Base-by-base conservation (phyloP, 768 basidiomycete species). In the Boletus reticulatus region DNA sequence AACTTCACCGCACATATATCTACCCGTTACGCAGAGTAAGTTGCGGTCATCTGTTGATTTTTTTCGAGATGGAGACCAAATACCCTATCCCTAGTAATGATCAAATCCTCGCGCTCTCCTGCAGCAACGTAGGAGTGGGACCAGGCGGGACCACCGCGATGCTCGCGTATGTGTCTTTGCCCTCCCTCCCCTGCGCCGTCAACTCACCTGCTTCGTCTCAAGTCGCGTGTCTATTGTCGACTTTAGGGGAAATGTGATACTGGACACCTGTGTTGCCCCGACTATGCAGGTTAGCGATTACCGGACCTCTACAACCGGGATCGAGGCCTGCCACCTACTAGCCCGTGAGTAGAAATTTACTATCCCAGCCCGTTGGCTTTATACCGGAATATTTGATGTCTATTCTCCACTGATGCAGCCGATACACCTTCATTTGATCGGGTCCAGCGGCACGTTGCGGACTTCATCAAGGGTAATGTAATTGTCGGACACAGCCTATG, bases 121-220 rank as follows among this genome's bases (percentile, higher is more conserved):
- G 84, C 59, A 75, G 77, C 48, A 84, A 83, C 59, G 85, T 91
- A n/a, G 90, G 90, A 13, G 85, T 88, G 37, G 89, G 89, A 29
- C 85, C 87, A 17, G 89, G 89, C 4, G 90, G 90, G 8, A 86
- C 86, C 16, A 92, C 90, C 2, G 81, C 85, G 38, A 88, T 92
- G 84, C 76, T 92, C 36, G 90, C 89, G 90, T 91, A 74, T 59
- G 86, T 78, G 42, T 50, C 50, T 32, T 52, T 24, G 37, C 48
- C 41, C 27, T 57, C 52, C 37, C 42, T 46, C 48, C 50, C 44
- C 43, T 31, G 27, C 52, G 10, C 55, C 37, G 34, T 42, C 49
- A 39, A 50, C 62, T 58, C 57, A 62, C 45, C 20, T 3, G 38
- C 41, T 19, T 52, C 32, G 20, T 64, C 48, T 45, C 51, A 56